phyloP scores from a whole-genome alignment of 2,329 filamentous ascomycete genomes.

The Penicillium olsonii region DNA sequence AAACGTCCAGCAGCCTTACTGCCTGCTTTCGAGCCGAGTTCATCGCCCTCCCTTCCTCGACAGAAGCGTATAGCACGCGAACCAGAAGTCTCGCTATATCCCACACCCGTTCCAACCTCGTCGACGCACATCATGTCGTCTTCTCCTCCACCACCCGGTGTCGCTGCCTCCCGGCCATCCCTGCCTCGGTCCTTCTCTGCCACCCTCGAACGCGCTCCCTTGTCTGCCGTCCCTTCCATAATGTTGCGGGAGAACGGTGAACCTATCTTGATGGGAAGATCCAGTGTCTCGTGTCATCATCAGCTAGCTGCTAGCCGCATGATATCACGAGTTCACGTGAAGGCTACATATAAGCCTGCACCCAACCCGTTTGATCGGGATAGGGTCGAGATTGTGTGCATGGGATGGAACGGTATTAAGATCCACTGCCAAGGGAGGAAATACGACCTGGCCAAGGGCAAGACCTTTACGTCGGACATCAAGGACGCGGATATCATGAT shows the following conservation, averaged over 20 bases:
- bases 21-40: conserved; percentile 53
- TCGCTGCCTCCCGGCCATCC: conserved; percentile 51
- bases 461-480: conserved; percentile 86
- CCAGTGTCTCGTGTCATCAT: conserved; percentile 92
- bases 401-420: conserved; percentile 94
- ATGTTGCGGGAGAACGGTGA: conserved; percentile 81
- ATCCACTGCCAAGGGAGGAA: conserved; percentile 86
- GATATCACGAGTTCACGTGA: conserved; percentile 90
- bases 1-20: conserved; percentile 52
- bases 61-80: conserved; percentile 50
- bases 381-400: conserved; percentile 84
- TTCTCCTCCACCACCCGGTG: conserved; percentile 65
- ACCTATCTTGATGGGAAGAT: conserved; percentile 81
- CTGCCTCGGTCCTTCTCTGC: conserved; percentile 63
- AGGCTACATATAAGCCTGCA: conserved; percentile 77
- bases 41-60: conserved; percentile 51
- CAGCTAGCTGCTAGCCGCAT: conserved; percentile 89
- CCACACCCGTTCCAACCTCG: conserved; percentile 90
- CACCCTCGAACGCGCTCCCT: conserved; percentile 74
- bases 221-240: conserved; percentile 80
- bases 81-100: conserved; percentile 65
- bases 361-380: conserved; percentile 68
- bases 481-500: conserved; percentile 89
- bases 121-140: conserved; percentile 89
- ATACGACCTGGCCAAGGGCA: conserved; percentile 83